Percentiles rank a stretch among this genome's conserved stretches.
phyloP scores from a whole-genome alignment of 306 rosid genomes.

The Psophocarpus tetragonolobus region DNA sequence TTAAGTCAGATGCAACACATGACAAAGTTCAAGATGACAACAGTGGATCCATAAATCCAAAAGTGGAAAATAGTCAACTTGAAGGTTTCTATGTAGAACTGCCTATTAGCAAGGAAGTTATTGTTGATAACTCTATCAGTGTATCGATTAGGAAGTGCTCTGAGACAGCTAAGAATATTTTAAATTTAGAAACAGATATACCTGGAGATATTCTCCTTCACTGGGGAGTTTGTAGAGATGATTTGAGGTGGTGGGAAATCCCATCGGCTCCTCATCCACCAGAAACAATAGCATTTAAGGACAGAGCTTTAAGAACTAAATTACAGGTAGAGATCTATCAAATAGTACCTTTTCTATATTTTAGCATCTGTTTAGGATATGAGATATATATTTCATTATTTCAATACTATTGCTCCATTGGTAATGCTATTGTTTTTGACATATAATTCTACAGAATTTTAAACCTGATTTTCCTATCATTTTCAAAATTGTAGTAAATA shows the following conservation, averaged over 20 bases:
- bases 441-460: background rate
- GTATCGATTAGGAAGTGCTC: constrained; percentile 64
- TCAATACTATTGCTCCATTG: background rate
- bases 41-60: constrained; percentile 42
- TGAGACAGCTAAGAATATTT: constrained; percentile 63
- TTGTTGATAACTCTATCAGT: constrained; percentile 50
- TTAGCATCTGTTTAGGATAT: background rate
- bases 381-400: constrained; percentile 1
- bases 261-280: constrained; percentile 79
- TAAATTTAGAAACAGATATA: constrained; percentile 75
- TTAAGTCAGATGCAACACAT: constrained; percentile 46
- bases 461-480: background rate
- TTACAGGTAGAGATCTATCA: constrained; percentile 56
- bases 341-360: background rate
- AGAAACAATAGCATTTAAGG: constrained; percentile 64
- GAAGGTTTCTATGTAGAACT: constrained; percentile 76
- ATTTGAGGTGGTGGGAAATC: constrained; percentile 76
- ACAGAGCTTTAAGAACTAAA: constrained; percentile 76
- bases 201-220: constrained; percentile 74
- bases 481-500: background rate
- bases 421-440: background rate
- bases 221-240: constrained; percentile 92
- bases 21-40: constrained; percentile 41
- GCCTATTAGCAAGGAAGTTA: constrained; percentile 62
- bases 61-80: constrained; percentile 44